Conservation (phyloP, 371 early-diverging fungal species). For the Lichtheimia corymbifera region DNA sequence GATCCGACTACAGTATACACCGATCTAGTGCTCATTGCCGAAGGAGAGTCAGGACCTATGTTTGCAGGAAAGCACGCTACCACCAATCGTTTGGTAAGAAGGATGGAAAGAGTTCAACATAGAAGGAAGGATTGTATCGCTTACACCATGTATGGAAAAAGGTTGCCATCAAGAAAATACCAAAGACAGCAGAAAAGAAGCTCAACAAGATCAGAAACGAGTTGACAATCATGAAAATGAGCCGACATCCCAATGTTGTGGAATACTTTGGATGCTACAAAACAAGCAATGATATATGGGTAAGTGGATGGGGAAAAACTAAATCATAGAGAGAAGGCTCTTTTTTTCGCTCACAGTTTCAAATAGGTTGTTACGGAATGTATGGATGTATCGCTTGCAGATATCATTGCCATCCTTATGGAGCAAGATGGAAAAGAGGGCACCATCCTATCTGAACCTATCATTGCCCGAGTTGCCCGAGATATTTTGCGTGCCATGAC, state of each 20-base stretch:
- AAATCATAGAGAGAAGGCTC: not conserved
- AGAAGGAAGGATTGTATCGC: too few species aligned
- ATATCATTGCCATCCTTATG: constrained; percentile 63
- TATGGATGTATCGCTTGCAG: constrained; percentile 78
- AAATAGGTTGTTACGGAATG: constrained; percentile 74
- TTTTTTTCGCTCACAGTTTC: not conserved
- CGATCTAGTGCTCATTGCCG: constrained; percentile 65
- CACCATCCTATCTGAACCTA: constrained; percentile 49
- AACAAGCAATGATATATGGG: constrained; percentile 59
- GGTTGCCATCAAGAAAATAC: constrained; percentile 76
- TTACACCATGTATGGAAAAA: constrained; percentile 6
- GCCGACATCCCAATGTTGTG: constrained; percentile 71
- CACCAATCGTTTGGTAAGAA: constrained; percentile 40
- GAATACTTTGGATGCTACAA: constrained; percentile 69
- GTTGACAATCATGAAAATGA: constrained; percentile 68
- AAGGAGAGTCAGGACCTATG: constrained; percentile 81
- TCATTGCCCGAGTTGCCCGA: constrained; percentile 67
- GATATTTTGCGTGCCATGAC: constrained; percentile 87
- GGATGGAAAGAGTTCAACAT: not conserved
- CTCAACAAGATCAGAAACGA: constrained; percentile 70
- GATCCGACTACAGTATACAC: constrained; percentile 52
- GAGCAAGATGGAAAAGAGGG: constrained; percentile 33
- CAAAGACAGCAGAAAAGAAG: constrained; percentile 59
- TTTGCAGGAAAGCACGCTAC: constrained; percentile 58
- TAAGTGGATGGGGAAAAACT: constrained; percentile 10